Conservation (phyloP, 352 stramenopile genomes). For the Phytophthora nicotianae region DNA sequence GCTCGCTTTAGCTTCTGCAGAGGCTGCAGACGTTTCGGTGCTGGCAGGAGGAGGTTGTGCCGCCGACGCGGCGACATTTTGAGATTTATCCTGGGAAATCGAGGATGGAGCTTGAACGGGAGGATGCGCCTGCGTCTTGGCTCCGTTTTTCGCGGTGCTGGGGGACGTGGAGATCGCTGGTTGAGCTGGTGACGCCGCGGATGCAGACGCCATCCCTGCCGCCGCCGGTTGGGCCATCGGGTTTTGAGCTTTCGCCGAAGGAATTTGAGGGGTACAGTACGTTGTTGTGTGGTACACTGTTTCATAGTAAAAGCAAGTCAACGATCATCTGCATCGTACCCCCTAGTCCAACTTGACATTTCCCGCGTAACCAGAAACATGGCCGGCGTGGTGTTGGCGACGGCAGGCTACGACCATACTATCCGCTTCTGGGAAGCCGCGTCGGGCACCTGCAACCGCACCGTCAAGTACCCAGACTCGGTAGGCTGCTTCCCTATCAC, state of each 20-base stretch:
- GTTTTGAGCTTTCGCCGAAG: conserved; percentile 8
- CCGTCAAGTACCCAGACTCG: conserved; percentile 96
- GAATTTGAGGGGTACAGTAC: conserved; percentile 10
- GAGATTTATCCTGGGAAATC: conserved; percentile 15
- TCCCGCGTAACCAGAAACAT: conserved; percentile 39
- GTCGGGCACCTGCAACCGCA: conserved; percentile 94
- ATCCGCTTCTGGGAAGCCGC: conserved; percentile 99
- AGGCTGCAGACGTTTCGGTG: conserved; percentile 37
- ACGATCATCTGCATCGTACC: background rate
- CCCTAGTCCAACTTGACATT: conserved; percentile 1
- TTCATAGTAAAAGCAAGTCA: conserved; percentile 13
- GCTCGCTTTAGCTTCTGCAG: conserved; percentile 32
- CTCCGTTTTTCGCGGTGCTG: background rate
- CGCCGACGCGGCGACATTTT: conserved; percentile 15
- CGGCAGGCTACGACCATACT: conserved; percentile 97
- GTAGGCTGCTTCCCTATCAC: conserved; percentile 38
- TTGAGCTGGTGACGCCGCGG: conserved; percentile 16
- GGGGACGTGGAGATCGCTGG: conserved; percentile 8
- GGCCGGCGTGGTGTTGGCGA: conserved; percentile 95
- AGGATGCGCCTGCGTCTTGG: conserved; percentile 10
- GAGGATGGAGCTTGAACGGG: background rate
- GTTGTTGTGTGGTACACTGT: background rate
- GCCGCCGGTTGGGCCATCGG: conserved; percentile 27
- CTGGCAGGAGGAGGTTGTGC: conserved; percentile 9
- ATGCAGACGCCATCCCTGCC: conserved; percentile 13